Base-by-base conservation (phyloP, 306 rosid genomes). In the Ziziphus jujuba region DNA sequence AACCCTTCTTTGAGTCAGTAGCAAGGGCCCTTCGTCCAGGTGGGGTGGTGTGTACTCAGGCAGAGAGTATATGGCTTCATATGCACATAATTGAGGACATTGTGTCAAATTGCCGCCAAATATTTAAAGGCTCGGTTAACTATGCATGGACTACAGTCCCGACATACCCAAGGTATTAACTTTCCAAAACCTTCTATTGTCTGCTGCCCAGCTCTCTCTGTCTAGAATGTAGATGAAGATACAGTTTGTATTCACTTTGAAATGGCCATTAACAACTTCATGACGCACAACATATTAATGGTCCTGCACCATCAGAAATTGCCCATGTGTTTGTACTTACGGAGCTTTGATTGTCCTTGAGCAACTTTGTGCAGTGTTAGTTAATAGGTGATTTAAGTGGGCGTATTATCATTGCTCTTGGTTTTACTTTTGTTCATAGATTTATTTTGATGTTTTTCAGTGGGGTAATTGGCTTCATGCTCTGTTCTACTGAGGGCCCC, bases 91-190 rank as follows among this genome's bases (percentile, higher is more conserved):
- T 95, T 43, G 95, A 95, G 80, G 96, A 80, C 72, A 85, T 95
- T 57, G 95, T 90, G 25, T 63, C 77, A 20, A 95, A 95, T 65
- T 95, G 97, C 67, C 92, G 92, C 69, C 90, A 87, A 40, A 61
- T 90, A 80, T 95, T 90, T 77, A 95, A 90, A 88, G 99, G 99
- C 63, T 88, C 97, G 31, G 96, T 95, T 65, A 85, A 95, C 75
- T 95, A 95, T 67, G 99, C 96, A 50, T 95, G 99, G 99, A 95
- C 99, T 61, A 88, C 99, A 0, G 99, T 95, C 79, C 99, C 99
- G 36, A 95, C 99, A 54, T 95, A 90, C 69, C 99, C 99, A 59
- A 95, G 99, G 99, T 79, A 82, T 59, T 8, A 57, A 54, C 28
- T 61, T 60, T 22, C 66, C 61, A 19, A 19, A 47, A 47, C 33